Conservation (phyloP, 352 stramenopile species). For the Peronospora destructor region DNA sequence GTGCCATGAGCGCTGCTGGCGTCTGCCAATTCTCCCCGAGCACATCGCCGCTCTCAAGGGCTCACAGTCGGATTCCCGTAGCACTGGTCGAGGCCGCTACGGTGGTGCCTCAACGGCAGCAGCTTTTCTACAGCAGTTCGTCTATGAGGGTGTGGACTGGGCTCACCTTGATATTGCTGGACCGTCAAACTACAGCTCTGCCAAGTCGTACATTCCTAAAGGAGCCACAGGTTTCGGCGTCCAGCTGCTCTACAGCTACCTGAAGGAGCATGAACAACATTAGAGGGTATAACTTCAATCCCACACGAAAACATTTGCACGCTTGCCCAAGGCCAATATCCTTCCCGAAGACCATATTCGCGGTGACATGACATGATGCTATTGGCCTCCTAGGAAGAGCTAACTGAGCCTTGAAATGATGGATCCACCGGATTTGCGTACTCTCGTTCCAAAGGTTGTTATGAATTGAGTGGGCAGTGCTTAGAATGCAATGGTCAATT, state of each 20-base stretch:
- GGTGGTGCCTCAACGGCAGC: conserved; percentile 79
- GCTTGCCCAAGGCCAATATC: too few species aligned
- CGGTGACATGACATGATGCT: too few species aligned
- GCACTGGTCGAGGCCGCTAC: conserved; percentile 68
- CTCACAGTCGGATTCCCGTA: conserved; percentile 72
- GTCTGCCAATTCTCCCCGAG: conserved; percentile 81
- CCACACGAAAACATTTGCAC: conserved; percentile 17
- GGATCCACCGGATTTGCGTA: too few species aligned
- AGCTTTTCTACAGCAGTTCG: conserved; percentile 86
- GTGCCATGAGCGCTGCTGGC: conserved; percentile 85
- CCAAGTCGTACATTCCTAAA: conserved; percentile 82
- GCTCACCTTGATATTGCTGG: conserved; percentile 88
- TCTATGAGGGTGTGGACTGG: conserved; percentile 82
- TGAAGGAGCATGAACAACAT: conserved; percentile 67
- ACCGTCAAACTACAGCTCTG: conserved; percentile 70
- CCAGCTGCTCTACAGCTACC: conserved; percentile 79
- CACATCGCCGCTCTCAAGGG: conserved; percentile 79
- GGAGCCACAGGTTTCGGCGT: conserved; percentile 84
- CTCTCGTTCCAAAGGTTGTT: too few species aligned
- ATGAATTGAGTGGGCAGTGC: too few species aligned
- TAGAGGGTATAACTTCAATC: conserved; percentile 7
- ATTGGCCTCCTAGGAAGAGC: too few species aligned
- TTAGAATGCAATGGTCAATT: conserved; percentile 88
- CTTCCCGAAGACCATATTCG: too few species aligned
- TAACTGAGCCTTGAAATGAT: too few species aligned